Evolutionary conservation across 805 yeast species (phyloP), one percentile per base, ranked within the genome.

Genomic region (Starmerella sp.): DNA sequence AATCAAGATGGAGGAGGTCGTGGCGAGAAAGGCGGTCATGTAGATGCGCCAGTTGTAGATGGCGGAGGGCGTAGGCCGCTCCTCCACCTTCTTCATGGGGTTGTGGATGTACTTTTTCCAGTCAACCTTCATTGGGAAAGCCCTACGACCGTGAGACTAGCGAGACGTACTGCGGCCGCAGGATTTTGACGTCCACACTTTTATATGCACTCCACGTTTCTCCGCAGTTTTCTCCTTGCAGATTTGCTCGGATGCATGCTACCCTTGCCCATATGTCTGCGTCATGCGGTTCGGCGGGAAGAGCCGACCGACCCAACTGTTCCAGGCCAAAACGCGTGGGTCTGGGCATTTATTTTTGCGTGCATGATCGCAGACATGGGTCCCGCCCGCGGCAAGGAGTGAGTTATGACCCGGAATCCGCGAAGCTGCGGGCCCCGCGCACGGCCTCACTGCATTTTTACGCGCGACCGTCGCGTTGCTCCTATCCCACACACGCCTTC

Each of bases 31-130:
- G 14, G 56, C 56, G 5, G 56, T 53, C 34, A 48, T 36, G 28
- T 53, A 53, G 15, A 53, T 48, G n/a, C 56, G 56, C 56, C 56
- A 53, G 53, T 53, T 53, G 34, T 53, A 53, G 43, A 53, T 32
- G 35, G 52, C 51, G 9, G 22, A 29, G 2, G 56, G 56, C 9
- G 56, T 53, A 6, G 56, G 56, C 31, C 56, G 56, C 49, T 53
- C 56, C 52, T 53, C 56, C 7, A 42, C 44, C n/a, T 39, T 39
- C 32, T 48, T n/a, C 35, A 53, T 35, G 15, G 56, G 56, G n/a
- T 53, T 53, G 30, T 17, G 45, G 13, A 53, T 48, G 9, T 53
- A 36, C n/a, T 46, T 47, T 17, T 22, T 22, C 29, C n/a, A 11
- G 7, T 6, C 32, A 39, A 10, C 43, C n/a, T 52, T 37, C 55